Conservation (phyloP, 495 filamentous ascomycete genomes). For the Talaromyces nanjingensis region DNA sequence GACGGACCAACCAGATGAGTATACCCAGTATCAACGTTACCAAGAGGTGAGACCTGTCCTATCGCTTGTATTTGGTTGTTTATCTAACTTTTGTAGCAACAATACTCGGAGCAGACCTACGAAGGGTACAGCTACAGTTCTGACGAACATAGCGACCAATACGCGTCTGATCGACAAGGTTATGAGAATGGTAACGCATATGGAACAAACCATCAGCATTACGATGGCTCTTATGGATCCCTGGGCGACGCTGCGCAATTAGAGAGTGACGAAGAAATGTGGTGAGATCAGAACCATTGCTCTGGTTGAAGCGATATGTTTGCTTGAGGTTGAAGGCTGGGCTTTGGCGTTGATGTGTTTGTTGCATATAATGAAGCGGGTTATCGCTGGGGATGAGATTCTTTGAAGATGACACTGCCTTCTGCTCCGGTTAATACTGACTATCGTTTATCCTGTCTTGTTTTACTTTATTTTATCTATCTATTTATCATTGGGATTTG, state of each 20-base stretch:
- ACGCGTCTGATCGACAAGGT: constrained; percentile 44
- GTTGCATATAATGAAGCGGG: constrained; percentile 8
- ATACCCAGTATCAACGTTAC: constrained; percentile 55
- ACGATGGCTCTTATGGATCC: constrained; percentile 37
- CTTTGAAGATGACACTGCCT: background rate
- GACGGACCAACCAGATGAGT: constrained; percentile 60
- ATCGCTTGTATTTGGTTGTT: background rate
- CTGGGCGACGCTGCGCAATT: constrained; percentile 44
- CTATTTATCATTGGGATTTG: background rate
- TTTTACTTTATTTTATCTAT: constrained; percentile 12
- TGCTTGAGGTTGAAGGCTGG: background rate
- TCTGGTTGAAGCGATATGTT: background rate
- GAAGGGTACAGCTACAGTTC: constrained; percentile 54
- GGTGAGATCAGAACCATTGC: constrained; percentile 25
- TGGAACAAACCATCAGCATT: constrained; percentile 35
- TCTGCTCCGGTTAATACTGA: background rate
- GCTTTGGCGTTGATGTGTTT: constrained; percentile 12
- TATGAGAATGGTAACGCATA: constrained; percentile 42
- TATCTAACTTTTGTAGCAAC: constrained; percentile 20
- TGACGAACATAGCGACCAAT: constrained; percentile 42
- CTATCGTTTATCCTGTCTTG: constrained; percentile 15
- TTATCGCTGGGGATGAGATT: no score
- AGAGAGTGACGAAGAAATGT: constrained; percentile 49
- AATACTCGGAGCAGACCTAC: constrained; percentile 47
- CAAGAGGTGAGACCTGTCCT: constrained; percentile 48